These are phyloP conservation scores for Saturnispora galanensis DNA, from an alignment of 805 yeast species.

Conservation along the genomic window DNA sequence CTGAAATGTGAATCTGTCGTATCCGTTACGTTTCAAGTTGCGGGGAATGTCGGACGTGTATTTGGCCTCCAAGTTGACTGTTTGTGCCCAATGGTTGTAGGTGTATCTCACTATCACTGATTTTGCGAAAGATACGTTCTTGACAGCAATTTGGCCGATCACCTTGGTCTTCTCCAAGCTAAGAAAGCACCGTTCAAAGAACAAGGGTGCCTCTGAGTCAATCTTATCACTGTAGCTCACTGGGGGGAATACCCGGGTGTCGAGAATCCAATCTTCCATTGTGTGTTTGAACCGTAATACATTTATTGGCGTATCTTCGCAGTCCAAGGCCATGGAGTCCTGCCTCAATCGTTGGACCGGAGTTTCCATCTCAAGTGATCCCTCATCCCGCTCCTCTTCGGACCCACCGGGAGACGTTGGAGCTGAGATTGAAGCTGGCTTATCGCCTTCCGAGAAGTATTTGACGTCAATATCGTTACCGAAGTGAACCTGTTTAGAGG, in stretches of 20 bases:
- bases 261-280: conserved; percentile 35
- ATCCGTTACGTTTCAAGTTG: conserved; percentile 37
- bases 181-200: conserved; percentile 55
- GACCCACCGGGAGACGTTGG: conserved; percentile 45
- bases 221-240: conserved; percentile 36
- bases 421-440: conserved; percentile 69
- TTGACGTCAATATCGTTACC: conserved; percentile 67
- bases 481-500: conserved; percentile 72
- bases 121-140: conserved; percentile 63
- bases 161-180: conserved; percentile 48
- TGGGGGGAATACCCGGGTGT: conserved; percentile 32
- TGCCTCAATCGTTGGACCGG: conserved; percentile 10
- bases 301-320: conserved; percentile 8
- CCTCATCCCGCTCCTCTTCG: conserved; percentile 23
- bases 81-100: conserved; percentile 68
- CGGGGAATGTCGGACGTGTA: conserved; percentile 50
- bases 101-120: conserved; percentile 64
- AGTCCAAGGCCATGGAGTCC: conserved; percentile 15
- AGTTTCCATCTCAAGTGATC: conserved; percentile 6
- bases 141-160: conserved; percentile 69
- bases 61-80: conserved; percentile 54
- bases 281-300: conserved; percentile 17
- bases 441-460: conserved; percentile 63
- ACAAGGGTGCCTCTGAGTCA: conserved; percentile 38
- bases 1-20: conserved; percentile 65